A percentile compares a stretch with the other conserved stretches of the same genome.
Conservation (phyloP, 2,329 filamentous ascomycete species). For the Cladosporium sp. region DNA sequence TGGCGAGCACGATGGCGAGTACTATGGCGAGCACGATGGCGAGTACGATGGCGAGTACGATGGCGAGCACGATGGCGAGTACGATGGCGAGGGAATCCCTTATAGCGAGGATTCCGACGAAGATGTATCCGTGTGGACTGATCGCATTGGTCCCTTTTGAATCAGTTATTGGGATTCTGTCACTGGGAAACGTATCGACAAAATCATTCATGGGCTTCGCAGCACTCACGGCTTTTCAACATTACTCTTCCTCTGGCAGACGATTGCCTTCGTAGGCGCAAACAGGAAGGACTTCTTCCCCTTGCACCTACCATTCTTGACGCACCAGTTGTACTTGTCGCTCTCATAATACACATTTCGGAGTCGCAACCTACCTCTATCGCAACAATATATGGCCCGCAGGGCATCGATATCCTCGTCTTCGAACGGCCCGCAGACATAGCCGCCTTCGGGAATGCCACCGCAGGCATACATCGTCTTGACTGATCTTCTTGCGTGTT, state of each 20-base stretch:
- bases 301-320: not conserved
- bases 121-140: not conserved
- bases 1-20: no score
- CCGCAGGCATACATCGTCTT: not conserved
- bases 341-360: not conserved
- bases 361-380: not conserved
- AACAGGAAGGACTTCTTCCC: not conserved
- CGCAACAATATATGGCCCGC: not conserved
- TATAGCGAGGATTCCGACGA: not conserved
- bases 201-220: no score
- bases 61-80: no score
- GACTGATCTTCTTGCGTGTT: not conserved
- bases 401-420: not conserved
- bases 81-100: no score
- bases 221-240: not conserved
- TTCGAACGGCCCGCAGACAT: not conserved
- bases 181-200: no score
- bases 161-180: not conserved
- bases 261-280: not conserved
- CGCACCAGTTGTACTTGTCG: not conserved
- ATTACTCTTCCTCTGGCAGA: constrained; percentile 1
- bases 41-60: no score
- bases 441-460: not conserved
- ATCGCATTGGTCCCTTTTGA: not conserved
- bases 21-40: no score